Evolutionary conservation across 1,284 basidiomycete species (phyloP), one percentile per base, ranked within the genome.

Genomic region (Moniliophthora roreri): DNA sequence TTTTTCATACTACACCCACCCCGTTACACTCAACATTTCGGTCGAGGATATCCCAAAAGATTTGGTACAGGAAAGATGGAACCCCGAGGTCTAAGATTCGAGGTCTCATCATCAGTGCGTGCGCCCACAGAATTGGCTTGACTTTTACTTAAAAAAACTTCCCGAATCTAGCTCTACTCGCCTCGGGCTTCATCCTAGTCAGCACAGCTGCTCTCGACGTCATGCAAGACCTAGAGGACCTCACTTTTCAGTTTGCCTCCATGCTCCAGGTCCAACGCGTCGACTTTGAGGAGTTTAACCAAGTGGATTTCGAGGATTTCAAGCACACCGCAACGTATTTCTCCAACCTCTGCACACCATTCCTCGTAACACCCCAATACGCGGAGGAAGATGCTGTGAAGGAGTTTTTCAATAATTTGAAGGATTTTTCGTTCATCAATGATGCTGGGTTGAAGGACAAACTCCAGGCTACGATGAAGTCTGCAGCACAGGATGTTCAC

Each of bases 241-340:
- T 46, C 10, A 26, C 28, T 4, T 32, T 28, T 15, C 44, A 46
- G 16, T 28, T 46, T 7, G 44, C 24, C 4, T 23, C 44, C 10
- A 46, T 46, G 44, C 44, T 46, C n/a, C 44, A 46, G 28, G 44
- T 46, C 28, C 44, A 46, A 18, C 44, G 44, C 24, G 44, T 46
- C 15, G 44, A 28, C 18, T 46, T 28, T 28, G 44, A 46, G 24
- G 44, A 46, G 4, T 46, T 28, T 24, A 32, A 32, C 24, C 4
- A 16, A 18, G 24, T 46, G 3, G 44, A 46, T n/a, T 46, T 46
- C 44, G 10, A 11, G 4, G 44, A 46, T 32, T 46, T 28, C 44
- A 10, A 28, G 9, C 44, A 46, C 26, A 46, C 44, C 10, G 24
- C 44, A 4, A 11, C 24, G 6, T 46, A 46, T 16, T 46, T 46